These are phyloP conservation scores for Beta macrorhiza DNA, from an alignment of 179 eudicot genomes.

Conservation along the genomic window DNA sequence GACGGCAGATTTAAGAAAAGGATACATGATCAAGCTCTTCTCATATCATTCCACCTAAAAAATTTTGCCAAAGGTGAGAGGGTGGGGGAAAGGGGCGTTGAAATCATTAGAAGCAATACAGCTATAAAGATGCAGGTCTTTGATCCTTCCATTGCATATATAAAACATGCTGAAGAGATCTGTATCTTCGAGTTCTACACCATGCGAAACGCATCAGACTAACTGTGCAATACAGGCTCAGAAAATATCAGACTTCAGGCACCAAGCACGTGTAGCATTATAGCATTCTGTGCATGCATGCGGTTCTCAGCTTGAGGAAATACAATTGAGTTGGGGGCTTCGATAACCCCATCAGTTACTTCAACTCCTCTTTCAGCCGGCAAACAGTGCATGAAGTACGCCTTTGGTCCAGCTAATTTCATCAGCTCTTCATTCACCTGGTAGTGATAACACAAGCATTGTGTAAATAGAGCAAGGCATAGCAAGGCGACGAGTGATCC, in stretches of 20 bases:
- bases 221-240: not conserved
- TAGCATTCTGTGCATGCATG: slow-evolving; percentile 96
- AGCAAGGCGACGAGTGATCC: too few relatives aligned
- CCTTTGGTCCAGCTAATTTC: too few relatives aligned
- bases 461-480: too few relatives aligned
- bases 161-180: slow-evolving; percentile 17
- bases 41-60: too few relatives aligned
- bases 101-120: too few relatives aligned
- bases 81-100: too few relatives aligned
- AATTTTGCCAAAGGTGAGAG: too few relatives aligned
- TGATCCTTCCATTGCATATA: slow-evolving; percentile 13
- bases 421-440: too few relatives aligned
- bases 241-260: slow-evolving; percentile 24
- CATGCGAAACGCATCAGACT: slow-evolving; percentile 3
- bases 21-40: too few relatives aligned
- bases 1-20: too few relatives aligned
- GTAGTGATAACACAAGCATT: too few relatives aligned
- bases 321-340: slow-evolving; percentile 90
- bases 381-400: slow-evolving; percentile 83
- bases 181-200: not conserved
- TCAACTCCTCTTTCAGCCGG: slow-evolving; percentile 96
- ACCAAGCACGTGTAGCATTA: slow-evolving; percentile 85
- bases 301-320: slow-evolving; percentile 96
- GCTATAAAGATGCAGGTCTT: not conserved
- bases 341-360: slow-evolving; percentile 84